Evolutionary conservation across 2,329 filamentous ascomycete genomes (phyloP), one percentile per base, ranked within the genome.

Genomic region (Pseudogymnoascus verrucosus): DNA sequence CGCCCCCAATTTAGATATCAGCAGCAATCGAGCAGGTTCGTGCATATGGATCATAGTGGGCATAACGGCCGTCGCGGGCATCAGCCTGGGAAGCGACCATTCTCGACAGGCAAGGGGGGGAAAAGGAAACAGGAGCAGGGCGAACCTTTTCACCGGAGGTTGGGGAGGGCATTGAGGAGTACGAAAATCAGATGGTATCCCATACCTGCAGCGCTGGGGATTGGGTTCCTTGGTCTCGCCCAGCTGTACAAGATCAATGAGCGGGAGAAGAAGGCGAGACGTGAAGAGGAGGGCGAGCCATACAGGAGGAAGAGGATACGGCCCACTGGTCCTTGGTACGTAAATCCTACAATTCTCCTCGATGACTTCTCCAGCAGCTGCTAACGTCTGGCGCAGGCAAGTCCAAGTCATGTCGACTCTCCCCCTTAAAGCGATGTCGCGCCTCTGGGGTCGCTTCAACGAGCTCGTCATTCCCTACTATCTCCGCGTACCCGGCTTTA

Each of bases 361-460:
- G 26, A 57, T 19, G n/a, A 11, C 28, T 34, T 57, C 12, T 51
- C 26, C 10, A 57, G n/a, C 51, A 57, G 51, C 4, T 57, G 7
- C 51, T 57, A 3, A 57, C 12, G 1, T 34, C n/a, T 3, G 26
- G 63, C 39, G 10, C 63, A 81, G 80, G 85, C 85, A 88, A 67
- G 85, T 91, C 62, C 86, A 89, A 72, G 82, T 90, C 69, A 89
- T 91, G 84, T 89, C 86, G 23, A 90, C 87, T 0, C 76, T 91
- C 62, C 88, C 88, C 16, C 76, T 91, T 62, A 91, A 91, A 73
- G 87, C 86, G 11, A 79, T 90, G 59, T 90, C 87, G 21, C 82
- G 88, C 59, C 70, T 89, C 66, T 91, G 88, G 88, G 88, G 88
- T 19, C 82, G 79, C 64, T 90, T 91, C 78, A 91, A 91, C 71